Percentiles rank a stretch among this genome's conserved stretches.
These are phyloP conservation scores for Russula lepida DNA, from an alignment of 768 basidiomycete genomes.

Conservation along the genomic window DNA sequence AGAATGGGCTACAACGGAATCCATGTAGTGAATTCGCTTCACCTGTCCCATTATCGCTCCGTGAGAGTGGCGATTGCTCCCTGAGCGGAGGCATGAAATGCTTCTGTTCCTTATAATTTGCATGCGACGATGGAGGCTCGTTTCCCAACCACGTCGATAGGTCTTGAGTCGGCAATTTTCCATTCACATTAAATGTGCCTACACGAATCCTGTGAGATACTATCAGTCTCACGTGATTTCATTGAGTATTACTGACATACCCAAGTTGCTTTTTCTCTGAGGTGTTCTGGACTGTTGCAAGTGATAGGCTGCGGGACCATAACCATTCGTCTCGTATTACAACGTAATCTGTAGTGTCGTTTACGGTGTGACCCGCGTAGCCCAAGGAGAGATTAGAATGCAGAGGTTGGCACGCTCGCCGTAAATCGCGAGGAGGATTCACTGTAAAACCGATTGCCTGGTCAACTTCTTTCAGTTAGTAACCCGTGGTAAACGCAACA, in stretches of 20 bases:
- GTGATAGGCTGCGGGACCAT: slow-evolving; percentile 14
- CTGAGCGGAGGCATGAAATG: slow-evolving; percentile 23
- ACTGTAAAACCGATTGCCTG: background rate
- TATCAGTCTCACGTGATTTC: background rate
- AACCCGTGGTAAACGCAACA: background rate
- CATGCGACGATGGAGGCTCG: background rate
- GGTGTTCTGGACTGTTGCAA: slow-evolving; percentile 1
- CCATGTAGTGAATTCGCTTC: background rate
- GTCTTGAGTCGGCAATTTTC: slow-evolving; percentile 64
- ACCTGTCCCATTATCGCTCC: slow-evolving; percentile 16
- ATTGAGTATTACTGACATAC: slow-evolving; percentile 17
- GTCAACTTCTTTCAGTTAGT: background rate
- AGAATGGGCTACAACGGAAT: background rate
- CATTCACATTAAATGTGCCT: slow-evolving; percentile 84
- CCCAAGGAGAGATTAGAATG: slow-evolving; percentile 49
- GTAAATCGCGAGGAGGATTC: slow-evolving; percentile 44
- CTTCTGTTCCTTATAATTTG: background rate
- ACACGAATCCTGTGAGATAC: slow-evolving; percentile 45
- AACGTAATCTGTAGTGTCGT: slow-evolving; percentile 51
- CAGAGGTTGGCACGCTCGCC: slow-evolving; percentile 40
- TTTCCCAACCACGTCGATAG: slow-evolving; percentile 56
- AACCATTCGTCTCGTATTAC: slow-evolving; percentile 62
- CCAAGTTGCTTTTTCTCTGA: slow-evolving; percentile 7
- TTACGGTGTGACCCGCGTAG: slow-evolving; percentile 51
- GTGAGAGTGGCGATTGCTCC: slow-evolving; percentile 25